Conservation (phyloP, 2,329 filamentous ascomycete genomes). For the Phaeosphaeria sp. region DNA sequence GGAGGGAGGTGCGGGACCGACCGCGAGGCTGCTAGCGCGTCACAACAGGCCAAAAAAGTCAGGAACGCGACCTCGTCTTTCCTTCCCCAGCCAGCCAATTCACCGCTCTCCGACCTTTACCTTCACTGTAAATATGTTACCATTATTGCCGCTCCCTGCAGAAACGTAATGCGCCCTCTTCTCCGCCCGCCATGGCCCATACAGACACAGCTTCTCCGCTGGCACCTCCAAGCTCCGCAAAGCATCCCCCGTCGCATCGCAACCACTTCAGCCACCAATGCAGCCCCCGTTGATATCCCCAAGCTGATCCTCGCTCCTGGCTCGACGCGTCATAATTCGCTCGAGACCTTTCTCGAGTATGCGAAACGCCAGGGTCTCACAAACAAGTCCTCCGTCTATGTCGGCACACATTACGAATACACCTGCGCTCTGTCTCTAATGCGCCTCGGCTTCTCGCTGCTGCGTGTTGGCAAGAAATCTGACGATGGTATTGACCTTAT, state of each 20-base stretch:
- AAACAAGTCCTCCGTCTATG: slow-evolving; percentile 64
- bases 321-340: slow-evolving; percentile 63
- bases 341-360: slow-evolving; percentile 70
- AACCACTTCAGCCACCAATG: slow-evolving; percentile 30
- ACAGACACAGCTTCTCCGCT: slow-evolving; percentile 23
- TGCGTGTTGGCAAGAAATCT: slow-evolving; percentile 68
- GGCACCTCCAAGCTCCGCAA: slow-evolving; percentile 19
- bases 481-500: slow-evolving; percentile 79
- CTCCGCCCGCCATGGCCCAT: slow-evolving; percentile 31
- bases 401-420: slow-evolving; percentile 82
- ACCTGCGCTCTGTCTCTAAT: slow-evolving; percentile 63
- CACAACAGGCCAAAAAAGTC: neutral
- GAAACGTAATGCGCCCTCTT: slow-evolving; percentile 36
- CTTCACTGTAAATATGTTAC: slow-evolving; percentile 31
- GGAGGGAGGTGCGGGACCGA: slow-evolving; percentile 4
- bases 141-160: neutral
- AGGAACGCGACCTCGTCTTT: slow-evolving; percentile 15
- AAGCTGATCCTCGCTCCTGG: slow-evolving; percentile 36
- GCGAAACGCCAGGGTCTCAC: slow-evolving; percentile 64
- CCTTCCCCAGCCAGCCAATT: slow-evolving; percentile 1
- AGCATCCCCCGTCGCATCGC: slow-evolving; percentile 34
- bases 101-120: slow-evolving; percentile 2
- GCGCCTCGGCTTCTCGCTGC: slow-evolving; percentile 68
- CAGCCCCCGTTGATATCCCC: slow-evolving; percentile 34
- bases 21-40: slow-evolving; percentile 10